Conservation (phyloP, 2,329 filamentous ascomycete genomes). For the Sclerotiophoma versabilis region DNA sequence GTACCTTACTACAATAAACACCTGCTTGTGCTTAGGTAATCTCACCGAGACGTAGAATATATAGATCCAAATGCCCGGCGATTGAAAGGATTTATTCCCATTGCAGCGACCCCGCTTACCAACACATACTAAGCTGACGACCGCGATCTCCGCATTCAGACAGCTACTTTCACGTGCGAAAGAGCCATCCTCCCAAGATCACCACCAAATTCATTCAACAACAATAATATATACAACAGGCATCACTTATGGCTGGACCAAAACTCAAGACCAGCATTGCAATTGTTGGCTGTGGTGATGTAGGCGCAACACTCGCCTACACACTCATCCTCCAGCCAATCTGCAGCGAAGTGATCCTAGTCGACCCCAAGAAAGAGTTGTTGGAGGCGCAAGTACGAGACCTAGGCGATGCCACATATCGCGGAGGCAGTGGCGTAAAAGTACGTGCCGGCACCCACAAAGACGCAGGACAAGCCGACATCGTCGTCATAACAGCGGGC, state of each 20-base stretch:
- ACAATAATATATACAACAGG: not conserved
- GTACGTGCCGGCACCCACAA: constrained; percentile 55
- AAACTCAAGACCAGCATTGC: constrained; percentile 53
- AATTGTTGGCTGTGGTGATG: constrained; percentile 60
- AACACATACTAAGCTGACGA: not conserved
- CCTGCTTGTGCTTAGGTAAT: constrained; percentile 6
- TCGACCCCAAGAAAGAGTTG: constrained; percentile 58
- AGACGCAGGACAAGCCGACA: constrained; percentile 62
- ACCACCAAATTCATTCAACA: not conserved
- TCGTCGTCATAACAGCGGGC: constrained; percentile 63
- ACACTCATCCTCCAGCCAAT: constrained; percentile 60
- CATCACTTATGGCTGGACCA: constrained; percentile 29
- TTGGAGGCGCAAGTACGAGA: constrained; percentile 61
- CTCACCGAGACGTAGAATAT: not conserved
- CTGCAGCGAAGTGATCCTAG: constrained; percentile 60
- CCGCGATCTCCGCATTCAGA: constrained; percentile 8
- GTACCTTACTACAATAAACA: constrained; percentile 5
- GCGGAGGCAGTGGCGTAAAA: constrained; percentile 52
- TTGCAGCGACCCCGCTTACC: not conserved
- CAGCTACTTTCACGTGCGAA: constrained; percentile 2
- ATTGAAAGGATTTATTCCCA: not conserved
- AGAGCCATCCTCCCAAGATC: not conserved
- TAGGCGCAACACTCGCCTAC: constrained; percentile 60
- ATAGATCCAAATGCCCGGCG: not conserved
- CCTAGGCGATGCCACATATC: constrained; percentile 60